phyloP scores from a whole-genome alignment of 1,284 basidiomycete genomes.

The Retiboletus fuscus region DNA sequence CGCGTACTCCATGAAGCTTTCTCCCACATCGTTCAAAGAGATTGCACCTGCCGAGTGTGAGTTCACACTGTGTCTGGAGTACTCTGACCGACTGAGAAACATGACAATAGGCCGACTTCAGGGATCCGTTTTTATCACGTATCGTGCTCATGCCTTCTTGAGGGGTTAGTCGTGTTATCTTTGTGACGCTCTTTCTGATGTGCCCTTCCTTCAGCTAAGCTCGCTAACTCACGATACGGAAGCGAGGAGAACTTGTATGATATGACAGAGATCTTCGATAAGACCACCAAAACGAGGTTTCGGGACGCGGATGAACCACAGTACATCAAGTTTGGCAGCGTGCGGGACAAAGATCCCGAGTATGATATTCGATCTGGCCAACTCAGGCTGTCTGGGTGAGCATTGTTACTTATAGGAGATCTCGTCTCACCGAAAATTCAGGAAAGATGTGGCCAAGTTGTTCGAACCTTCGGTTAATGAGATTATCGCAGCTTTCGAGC shows the following conservation, averaged over 20 bases:
- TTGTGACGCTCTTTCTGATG: conserved; percentile 25
- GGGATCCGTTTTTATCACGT: conserved; percentile 55
- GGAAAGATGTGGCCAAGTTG: conserved; percentile 54
- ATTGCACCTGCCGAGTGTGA: conserved; percentile 53
- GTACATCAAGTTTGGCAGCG: conserved; percentile 61
- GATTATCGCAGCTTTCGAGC: conserved; percentile 52
- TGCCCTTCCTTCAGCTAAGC: conserved; percentile 46
- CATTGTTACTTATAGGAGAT: not conserved
- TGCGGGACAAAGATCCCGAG: conserved; percentile 55
- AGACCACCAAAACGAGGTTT: conserved; percentile 60
- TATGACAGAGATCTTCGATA: conserved; percentile 61
- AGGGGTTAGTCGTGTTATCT: conserved; percentile 48
- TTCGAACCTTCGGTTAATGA: conserved; percentile 59
- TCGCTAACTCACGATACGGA: conserved; percentile 45
- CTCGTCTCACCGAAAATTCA: conserved; percentile 34
- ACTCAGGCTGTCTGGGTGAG: conserved; percentile 56
- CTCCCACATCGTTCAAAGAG: conserved; percentile 49
- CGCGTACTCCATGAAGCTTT: conserved; percentile 52
- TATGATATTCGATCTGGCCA: conserved; percentile 59
- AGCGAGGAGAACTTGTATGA: conserved; percentile 49
- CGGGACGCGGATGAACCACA: conserved; percentile 53
- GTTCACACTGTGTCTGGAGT: conserved; percentile 13
- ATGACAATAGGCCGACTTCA: conserved; percentile 44
- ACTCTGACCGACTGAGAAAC: not conserved
- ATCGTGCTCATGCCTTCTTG: conserved; percentile 52